Evolutionary conservation across 345 rosid genomes (phyloP), one percentile per base, ranked within the genome.

Genomic region (Noccaea bulbosa): DNA sequence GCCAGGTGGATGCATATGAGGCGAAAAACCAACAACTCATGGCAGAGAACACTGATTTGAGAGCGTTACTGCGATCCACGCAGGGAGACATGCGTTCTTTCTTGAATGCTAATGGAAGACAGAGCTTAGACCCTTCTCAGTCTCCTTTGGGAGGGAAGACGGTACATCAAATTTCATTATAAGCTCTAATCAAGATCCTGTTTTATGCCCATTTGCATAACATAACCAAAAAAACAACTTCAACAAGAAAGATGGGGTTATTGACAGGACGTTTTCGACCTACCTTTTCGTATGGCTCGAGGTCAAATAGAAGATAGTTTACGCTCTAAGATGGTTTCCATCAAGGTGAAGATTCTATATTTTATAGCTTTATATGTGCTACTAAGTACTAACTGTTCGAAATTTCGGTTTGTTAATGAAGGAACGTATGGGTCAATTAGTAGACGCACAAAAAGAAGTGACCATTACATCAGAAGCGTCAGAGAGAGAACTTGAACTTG

Each of bases 61-160:
- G 98, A 80, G 97, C 96, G 11, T 78, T 86, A 59, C 70, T 94
- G 65, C 82, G 98, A 55, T 94, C 99, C 71, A 94, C 93, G 76
- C 99, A 94, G 98, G 87, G 83, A 44, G 98, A 94, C 73, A 94
- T 91, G 99, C 92, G 97, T 40, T 97, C 87, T 59, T 91, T 86
- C 81, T 76, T 88, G 54, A 94, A 94, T 67, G 88, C 96, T 57
- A 82, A 84, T 81, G 91, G 91, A 37, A 85, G 82, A 77, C 77
- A 20, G 40, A 88, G 77, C 66, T 38, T 71, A 62, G 97, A 91
- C 57, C 78, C 83, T 33, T 81, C 88, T 35, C 98, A 89, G 63
- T 91, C 98, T 77, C 99, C 99, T 15, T n/a, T 94, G 68, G 98
- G 95, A 22, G 99, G 99, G 71, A 92, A 85, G 83, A 94, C 98